A percentile compares a stretch with the other conserved stretches of the same genome.
These are phyloP conservation scores for Myxozyma mucilagina DNA, from an alignment of 805 yeast species.

Conservation along the genomic window DNA sequence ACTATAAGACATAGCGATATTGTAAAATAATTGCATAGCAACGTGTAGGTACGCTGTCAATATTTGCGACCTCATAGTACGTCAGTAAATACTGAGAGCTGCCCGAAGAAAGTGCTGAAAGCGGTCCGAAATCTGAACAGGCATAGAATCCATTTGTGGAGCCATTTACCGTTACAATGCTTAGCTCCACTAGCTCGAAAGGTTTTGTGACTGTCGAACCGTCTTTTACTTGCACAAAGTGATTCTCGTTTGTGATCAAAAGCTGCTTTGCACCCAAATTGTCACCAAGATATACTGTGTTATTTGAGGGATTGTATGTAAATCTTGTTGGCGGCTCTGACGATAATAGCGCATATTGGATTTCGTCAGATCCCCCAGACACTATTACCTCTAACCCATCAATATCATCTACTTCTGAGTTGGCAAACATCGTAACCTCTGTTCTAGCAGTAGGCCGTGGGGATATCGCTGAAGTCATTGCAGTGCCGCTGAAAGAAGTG, in stretches of 20 bases:
- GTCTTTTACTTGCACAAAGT: not conserved
- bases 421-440: not conserved
- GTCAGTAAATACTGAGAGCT: not conserved
- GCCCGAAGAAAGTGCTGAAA: conserved; percentile 37
- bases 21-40: no score
- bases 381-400: not conserved
- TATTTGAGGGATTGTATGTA: not conserved
- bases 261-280: not conserved
- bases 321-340: not conserved
- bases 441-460: no score
- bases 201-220: not conserved
- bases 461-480: no score
- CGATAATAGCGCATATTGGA: not conserved
- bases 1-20: no score
- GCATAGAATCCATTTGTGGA: conserved; percentile 44
- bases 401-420: not conserved
- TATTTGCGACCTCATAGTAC: not conserved
- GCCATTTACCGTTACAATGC: conserved; percentile 39
- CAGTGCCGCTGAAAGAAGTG: no score
- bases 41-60: not conserved
- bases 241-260: not conserved
- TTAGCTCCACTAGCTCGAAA: not conserved
- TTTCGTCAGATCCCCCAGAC: not conserved
- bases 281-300: not conserved
- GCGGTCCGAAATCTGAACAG: conserved; percentile 48